Evolutionary conservation across 495 filamentous ascomycete species (phyloP), one percentile per base, ranked within the genome.

Genomic region (Aspergillus cristatus): DNA sequence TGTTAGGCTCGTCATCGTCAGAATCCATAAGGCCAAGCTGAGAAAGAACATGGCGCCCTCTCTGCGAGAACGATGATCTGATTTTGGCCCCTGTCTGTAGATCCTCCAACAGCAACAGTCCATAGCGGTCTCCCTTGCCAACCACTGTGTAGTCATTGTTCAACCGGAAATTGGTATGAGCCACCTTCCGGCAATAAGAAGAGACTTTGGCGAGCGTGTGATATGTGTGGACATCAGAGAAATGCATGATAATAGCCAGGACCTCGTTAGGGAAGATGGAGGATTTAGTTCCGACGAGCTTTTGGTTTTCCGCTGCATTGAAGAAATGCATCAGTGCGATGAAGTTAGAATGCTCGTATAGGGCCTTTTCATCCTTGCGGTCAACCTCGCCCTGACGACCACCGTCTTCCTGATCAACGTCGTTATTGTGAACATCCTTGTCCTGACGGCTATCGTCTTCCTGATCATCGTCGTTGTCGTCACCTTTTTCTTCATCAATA

Each of bases 91-190:
- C 42, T 7, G 46, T 32, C 12, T 18, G 24, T 15, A 32, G 8
- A 20, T 52, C 28, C 24, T 45, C 38, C 18, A 52, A 28, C 10
- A 39, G 11, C n/a, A 36, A 42, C 2, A 11, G 34, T 20, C 11
- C n/a, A 18, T n/a, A n/a, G n/a, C n/a, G 22, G 18, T 12, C 18
- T 26, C 10, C 30, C 13, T 22, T 18, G 10, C 26, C 28, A 17
- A 52, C 25, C 2, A 45, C n/a, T 5, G 41, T 35, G 31, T 52
- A 52, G 3, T 45, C 17, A 26, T 52, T 39, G 29, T 46, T 45
- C 16, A 48, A 15, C 2, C 41, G 44, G 13, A 45, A 36, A 16
- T 35, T 39, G 18, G 24, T 29, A 16, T 34, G 18, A 18, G 40
- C 32, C 6, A 41, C 12, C 13, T 41, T 15, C 15, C 36, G 39